Evolutionary conservation across 2,329 filamentous ascomycete genomes (phyloP).

Genomic region (Beauveria medogensis): DNA sequence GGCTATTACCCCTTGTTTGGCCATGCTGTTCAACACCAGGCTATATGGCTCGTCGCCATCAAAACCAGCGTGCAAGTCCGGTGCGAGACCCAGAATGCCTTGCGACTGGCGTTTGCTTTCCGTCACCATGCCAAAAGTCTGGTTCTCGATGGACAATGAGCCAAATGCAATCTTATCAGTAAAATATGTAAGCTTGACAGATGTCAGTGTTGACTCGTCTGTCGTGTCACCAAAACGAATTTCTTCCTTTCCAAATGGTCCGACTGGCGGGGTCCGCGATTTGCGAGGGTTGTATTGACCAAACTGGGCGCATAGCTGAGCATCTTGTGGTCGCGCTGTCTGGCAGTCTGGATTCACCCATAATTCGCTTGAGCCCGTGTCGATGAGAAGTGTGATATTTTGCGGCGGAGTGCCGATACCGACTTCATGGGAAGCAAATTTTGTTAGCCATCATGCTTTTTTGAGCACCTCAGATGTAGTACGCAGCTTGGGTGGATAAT

Average conservation of each 20-base stretch:
- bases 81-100: slow-evolving; percentile 44
- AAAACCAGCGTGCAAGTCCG: slow-evolving; percentile 32
- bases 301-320: slow-evolving; percentile 30
- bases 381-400: slow-evolving; percentile 37
- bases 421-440: slow-evolving; percentile 22
- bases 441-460: background rate
- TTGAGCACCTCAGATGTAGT: background rate
- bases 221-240: slow-evolving; percentile 33
- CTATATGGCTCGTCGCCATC: slow-evolving; percentile 35
- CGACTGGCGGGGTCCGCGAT: slow-evolving; percentile 31
- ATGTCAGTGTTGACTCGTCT: slow-evolving; percentile 27
- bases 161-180: slow-evolving; percentile 39
- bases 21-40: slow-evolving; percentile 43
- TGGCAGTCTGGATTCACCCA: slow-evolving; percentile 47
- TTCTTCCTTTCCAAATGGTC: slow-evolving; percentile 29
- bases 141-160: slow-evolving; percentile 32
- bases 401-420: slow-evolving; percentile 35
- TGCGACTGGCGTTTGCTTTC: slow-evolving; percentile 39
- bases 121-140: slow-evolving; percentile 43
- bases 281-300: slow-evolving; percentile 36
- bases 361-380: slow-evolving; percentile 46
- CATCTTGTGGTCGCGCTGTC: slow-evolving; percentile 27
- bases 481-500: background rate
- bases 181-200: slow-evolving; percentile 36
- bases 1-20: slow-evolving; percentile 37